A percentile compares a stretch with the other conserved stretches of the same genome.
Evolutionary conservation across 2,329 filamentous ascomycete genomes (phyloP).

Genomic region (Neoascochyta sp.): DNA sequence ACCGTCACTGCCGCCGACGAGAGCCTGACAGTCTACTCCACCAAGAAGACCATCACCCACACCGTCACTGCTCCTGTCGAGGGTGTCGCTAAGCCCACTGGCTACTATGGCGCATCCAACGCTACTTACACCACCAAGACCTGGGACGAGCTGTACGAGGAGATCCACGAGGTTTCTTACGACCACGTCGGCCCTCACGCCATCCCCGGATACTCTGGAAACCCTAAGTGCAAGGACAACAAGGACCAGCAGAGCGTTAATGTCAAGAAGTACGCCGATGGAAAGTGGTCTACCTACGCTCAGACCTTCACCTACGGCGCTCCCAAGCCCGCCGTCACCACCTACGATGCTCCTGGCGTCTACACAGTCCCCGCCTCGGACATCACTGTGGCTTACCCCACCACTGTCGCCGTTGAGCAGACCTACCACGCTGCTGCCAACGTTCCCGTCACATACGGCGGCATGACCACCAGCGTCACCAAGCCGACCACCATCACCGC

Average conservation of each 20-base stretch:
- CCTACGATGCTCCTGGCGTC: constrained; percentile 26
- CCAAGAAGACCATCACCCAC: constrained; percentile 10
- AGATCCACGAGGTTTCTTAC: constrained; percentile 11
- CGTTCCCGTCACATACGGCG: constrained; percentile 27
- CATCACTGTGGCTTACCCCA: constrained; percentile 18
- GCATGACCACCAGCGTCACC: constrained; percentile 16
- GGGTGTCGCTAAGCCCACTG: constrained; percentile 1
- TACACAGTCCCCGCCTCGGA: constrained; percentile 30
- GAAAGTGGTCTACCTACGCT: constrained; percentile 13
- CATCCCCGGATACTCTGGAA: constrained; percentile 12
- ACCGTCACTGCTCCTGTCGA: constrained; percentile 1
- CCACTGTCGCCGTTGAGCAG: constrained; percentile 20
- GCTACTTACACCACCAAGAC: constrained; percentile 5
- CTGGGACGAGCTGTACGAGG: constrained; percentile 15
- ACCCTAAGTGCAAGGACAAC: constrained; percentile 1
- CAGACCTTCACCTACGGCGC: too few species aligned
- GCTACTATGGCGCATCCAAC: too few species aligned
- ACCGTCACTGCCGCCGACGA: constrained; percentile 15
- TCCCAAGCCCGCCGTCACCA: constrained; percentile 25
- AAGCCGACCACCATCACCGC: constrained; percentile 25
- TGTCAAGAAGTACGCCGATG: constrained; percentile 13
- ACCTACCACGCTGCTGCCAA: constrained; percentile 19
- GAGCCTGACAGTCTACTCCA: constrained; percentile 11
- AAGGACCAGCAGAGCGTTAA: constrained; percentile 9
- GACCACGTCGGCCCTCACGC: constrained; percentile 12